These are phyloP conservation scores for Mediolabrus comicus DNA, from an alignment of 108 stramenopile species.

Conservation along the genomic window DNA sequence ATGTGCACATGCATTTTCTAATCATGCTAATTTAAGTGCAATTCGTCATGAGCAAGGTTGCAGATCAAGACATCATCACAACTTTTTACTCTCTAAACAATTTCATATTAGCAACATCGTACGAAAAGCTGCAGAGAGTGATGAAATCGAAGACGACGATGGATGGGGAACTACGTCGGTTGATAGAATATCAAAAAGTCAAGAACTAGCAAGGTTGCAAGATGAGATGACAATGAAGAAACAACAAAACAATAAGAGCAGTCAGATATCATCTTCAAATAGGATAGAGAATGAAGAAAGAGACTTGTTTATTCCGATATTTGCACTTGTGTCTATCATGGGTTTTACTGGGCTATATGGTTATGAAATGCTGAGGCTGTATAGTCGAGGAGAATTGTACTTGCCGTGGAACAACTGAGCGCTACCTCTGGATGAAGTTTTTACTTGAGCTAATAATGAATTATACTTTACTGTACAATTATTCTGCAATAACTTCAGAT, in stretches of 20 bases:
- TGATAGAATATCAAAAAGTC: constrained; percentile 22
- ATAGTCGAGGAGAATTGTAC: constrained; percentile 64
- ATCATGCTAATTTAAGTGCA: constrained; percentile 48
- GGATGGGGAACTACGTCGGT: constrained; percentile 13
- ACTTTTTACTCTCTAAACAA: not conserved
- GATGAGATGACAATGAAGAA: constrained; percentile 15
- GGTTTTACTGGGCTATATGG: constrained; percentile 70
- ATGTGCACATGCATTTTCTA: constrained; percentile 19
- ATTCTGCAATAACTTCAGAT: not conserved
- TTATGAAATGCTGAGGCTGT: constrained; percentile 75
- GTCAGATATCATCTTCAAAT: not conserved
- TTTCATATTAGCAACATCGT: not conserved
- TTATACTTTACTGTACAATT: not conserved
- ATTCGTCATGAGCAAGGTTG: constrained; percentile 1
- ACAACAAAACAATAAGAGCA: not conserved
- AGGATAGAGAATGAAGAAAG: constrained; percentile 3
- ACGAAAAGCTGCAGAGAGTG: not conserved
- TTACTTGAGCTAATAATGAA: too few species aligned
- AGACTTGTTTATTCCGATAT: constrained; percentile 73
- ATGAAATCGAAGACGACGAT: constrained; percentile 13
- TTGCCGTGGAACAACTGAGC: constrained; percentile 52
- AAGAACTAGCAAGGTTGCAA: constrained; percentile 20
- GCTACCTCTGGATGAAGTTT: not conserved
- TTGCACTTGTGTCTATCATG: constrained; percentile 54
- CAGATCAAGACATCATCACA: not conserved